Evolutionary conservation across 352 stramenopile genomes (phyloP).

Genomic region (Globisporangium nodosum): DNA sequence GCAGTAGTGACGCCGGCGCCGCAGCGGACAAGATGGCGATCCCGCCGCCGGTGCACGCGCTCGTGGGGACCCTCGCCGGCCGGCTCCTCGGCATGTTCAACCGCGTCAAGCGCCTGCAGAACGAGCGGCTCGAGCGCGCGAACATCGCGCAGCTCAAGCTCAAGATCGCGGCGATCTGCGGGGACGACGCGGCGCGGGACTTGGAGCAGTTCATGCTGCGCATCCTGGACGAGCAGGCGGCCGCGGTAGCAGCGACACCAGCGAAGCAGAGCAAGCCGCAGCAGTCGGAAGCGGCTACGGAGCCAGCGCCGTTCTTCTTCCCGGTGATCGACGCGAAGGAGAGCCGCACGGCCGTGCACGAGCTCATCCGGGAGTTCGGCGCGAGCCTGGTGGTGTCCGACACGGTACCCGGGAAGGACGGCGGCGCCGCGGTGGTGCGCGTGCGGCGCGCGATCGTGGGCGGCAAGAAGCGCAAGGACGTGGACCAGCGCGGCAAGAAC

Average conservation of each 20-base stretch:
- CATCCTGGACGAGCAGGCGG: conserved; percentile 25
- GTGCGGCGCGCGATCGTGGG: conserved; percentile 76
- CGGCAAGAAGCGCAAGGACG: conserved; percentile 83
- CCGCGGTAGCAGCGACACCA: conserved; percentile 5
- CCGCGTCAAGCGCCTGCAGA: conserved; percentile 40
- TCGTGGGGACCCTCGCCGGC: conserved; percentile 58
- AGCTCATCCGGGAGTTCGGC: conserved; percentile 67
- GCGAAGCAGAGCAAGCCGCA: conserved; percentile 6
- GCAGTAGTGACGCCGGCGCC: conserved; percentile 9
- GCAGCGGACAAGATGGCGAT: conserved; percentile 22
- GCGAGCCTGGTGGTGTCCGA: conserved; percentile 73
- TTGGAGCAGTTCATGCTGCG: conserved; percentile 40
- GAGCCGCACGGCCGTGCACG: conserved; percentile 79
- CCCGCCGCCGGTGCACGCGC: conserved; percentile 26
- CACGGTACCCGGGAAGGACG: conserved; percentile 45
- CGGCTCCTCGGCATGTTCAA: conserved; percentile 62
- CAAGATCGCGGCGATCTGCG: conserved; percentile 41
- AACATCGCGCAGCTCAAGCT: conserved; percentile 39
- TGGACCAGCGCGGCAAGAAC: conserved; percentile 48
- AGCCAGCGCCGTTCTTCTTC: conserved; percentile 55
- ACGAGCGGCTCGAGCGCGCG: conserved; percentile 26
- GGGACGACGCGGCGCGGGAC: conserved; percentile 26
- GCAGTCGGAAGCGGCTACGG: not conserved
- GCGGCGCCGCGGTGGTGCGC: conserved; percentile 58
- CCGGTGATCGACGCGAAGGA: conserved; percentile 80